Evolutionary conservation across 2,329 filamentous ascomycete species (phyloP).

Genomic region (Venturia oleaginea): DNA sequence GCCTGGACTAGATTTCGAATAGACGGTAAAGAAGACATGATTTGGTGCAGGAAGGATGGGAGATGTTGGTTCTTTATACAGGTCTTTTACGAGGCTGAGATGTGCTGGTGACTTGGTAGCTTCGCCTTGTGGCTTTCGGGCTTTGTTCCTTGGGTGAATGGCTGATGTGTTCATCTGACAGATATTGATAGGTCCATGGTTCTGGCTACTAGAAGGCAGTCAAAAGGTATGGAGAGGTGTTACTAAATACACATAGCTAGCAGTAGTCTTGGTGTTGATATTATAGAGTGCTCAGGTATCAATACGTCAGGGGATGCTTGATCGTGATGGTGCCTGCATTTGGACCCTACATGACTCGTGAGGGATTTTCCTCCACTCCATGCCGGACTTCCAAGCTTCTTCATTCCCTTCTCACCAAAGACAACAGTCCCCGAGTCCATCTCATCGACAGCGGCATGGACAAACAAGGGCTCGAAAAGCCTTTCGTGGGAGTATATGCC

Average conservation of each 20-base stretch:
- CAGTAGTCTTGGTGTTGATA: not conserved
- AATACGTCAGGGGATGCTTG: not conserved
- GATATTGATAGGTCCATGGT: not conserved
- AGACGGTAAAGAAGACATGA: conserved; percentile 4
- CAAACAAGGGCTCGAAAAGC: too few species aligned
- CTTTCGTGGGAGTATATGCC: too few species aligned
- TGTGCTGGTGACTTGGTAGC: conserved; percentile 1
- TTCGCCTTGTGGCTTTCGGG: not conserved
- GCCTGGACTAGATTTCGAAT: not conserved
- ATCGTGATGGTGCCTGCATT: not conserved
- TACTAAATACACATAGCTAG: not conserved
- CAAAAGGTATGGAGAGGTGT: not conserved
- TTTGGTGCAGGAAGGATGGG: not conserved
- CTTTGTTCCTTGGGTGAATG: not conserved
- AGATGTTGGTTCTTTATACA: not conserved
- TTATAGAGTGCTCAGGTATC: not conserved
- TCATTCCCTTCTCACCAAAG: too few species aligned
- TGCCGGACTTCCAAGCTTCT: too few species aligned
- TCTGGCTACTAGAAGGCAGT: not conserved
- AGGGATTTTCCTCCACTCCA: too few species aligned
- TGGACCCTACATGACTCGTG: conserved; percentile 4
- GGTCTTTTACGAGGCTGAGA: not conserved
- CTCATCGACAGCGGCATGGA: too few species aligned
- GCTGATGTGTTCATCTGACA: not conserved
- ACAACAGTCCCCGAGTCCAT: too few species aligned